These are phyloP conservation scores for Candida coleopterorum DNA, from an alignment of 805 yeast genomes.

Conservation along the genomic window DNA sequence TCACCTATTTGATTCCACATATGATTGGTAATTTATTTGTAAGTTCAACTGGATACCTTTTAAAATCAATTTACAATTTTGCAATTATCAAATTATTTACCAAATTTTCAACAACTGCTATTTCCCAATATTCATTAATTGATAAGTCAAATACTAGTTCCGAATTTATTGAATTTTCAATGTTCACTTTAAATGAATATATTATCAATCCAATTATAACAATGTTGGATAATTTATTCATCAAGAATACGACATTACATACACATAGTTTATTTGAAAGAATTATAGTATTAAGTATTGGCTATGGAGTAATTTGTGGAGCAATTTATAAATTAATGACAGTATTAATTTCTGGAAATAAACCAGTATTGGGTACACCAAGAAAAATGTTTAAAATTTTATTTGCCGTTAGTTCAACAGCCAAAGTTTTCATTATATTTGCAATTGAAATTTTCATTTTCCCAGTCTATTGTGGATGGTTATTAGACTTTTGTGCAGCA, in stretches of 20 bases:
- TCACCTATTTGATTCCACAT: slow-evolving; percentile 46
- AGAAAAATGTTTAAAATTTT: slow-evolving; percentile 49
- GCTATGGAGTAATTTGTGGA: slow-evolving; percentile 25
- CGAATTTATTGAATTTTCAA: slow-evolving; percentile 11
- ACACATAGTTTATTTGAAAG: slow-evolving; percentile 36
- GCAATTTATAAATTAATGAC: slow-evolving; percentile 26
- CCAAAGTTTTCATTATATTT: slow-evolving; percentile 72
- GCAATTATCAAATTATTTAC: neutral
- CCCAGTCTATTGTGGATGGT: slow-evolving; percentile 81
- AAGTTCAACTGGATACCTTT: slow-evolving; percentile 12
- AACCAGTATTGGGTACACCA: slow-evolving; percentile 46
- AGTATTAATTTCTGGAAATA: slow-evolving; percentile 23
- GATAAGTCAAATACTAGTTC: slow-evolving; percentile 9
- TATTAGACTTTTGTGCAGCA: slow-evolving; percentile 63
- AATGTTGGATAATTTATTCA: slow-evolving; percentile 16
- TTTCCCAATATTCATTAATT: neutral
- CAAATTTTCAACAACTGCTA: neutral
- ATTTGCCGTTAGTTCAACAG: slow-evolving; percentile 54
- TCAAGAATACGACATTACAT: slow-evolving; percentile 11
- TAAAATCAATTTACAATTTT: neutral
- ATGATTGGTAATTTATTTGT: slow-evolving; percentile 32
- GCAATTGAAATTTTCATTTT: slow-evolving; percentile 77
- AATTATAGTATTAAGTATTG: slow-evolving; percentile 27
- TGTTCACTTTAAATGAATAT: slow-evolving; percentile 11
- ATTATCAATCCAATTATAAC: slow-evolving; percentile 16